Evolutionary conservation across 345 rosid genomes (phyloP).

Genomic region (Luvunga scandens): DNA sequence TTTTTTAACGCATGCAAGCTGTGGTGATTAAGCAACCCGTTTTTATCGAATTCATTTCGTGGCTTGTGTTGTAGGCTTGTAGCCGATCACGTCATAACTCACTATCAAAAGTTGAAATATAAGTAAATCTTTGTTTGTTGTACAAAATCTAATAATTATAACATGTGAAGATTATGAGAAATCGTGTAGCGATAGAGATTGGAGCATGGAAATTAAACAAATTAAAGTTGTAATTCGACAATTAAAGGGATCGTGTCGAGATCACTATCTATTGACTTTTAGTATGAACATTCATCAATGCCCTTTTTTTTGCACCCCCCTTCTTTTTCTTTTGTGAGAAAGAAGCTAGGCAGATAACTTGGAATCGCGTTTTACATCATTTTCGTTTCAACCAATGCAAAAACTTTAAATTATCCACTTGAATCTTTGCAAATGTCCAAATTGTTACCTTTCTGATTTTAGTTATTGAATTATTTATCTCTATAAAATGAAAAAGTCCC

Average conservation of each 20-base stretch:
- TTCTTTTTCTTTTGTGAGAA: neutral
- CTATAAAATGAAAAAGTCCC: neutral
- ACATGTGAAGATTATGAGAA: neutral
- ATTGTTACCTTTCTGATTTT: neutral
- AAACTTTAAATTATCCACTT: neutral
- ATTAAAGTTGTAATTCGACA: neutral
- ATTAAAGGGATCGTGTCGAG: neutral
- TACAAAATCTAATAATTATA: neutral
- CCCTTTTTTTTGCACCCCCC: too few species aligned
- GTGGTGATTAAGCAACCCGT: neutral
- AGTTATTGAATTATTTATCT: too few species aligned
- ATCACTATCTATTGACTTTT: neutral
- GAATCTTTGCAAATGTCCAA: neutral
- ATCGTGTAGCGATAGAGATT: neutral
- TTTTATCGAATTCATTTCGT: neutral
- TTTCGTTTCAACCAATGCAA: neutral
- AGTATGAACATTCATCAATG: neutral
- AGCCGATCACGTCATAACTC: neutral
- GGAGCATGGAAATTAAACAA: neutral
- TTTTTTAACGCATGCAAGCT: neutral
- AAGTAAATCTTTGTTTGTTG: neutral
- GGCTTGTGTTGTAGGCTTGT: neutral
- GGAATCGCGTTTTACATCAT: neutral
- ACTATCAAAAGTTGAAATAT: neutral
- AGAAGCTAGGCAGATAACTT: neutral